Percentiles rank a stretch among this genome's conserved stretches.
These are phyloP conservation scores for Lobosporangium transversale DNA, from an alignment of 192 early-diverging fungal genomes.

Conservation along the genomic window DNA sequence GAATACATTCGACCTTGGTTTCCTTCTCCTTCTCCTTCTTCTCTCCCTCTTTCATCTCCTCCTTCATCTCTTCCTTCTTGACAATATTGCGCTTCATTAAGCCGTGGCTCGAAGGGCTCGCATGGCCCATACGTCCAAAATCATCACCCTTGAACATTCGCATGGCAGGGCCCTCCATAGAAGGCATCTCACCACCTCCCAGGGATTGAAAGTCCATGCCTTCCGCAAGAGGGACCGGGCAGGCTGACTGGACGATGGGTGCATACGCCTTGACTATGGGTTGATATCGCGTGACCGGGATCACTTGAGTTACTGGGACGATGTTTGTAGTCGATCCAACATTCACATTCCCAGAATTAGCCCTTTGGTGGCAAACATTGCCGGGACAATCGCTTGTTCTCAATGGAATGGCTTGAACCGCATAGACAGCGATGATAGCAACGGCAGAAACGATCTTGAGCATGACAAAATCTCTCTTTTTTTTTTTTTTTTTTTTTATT, in stretches of 20 bases:
- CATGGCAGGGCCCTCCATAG: background rate
- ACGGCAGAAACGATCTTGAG: slow-evolving; percentile 1
- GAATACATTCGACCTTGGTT: slow-evolving; percentile 6
- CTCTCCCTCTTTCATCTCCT: too few relatives aligned
- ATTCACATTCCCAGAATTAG: slow-evolving; percentile 7
- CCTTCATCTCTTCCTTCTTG: background rate
- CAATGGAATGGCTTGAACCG: background rate
- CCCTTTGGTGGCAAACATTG: slow-evolving; percentile 4
- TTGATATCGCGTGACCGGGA: slow-evolving; percentile 24
- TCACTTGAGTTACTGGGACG: slow-evolving; percentile 20
- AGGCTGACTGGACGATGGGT: slow-evolving; percentile 25
- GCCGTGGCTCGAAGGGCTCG: background rate
- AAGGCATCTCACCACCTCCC: background rate
- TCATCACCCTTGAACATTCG: background rate
- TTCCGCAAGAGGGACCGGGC: background rate
- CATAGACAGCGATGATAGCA: background rate
- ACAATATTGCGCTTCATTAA: background rate
- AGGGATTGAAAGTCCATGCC: background rate
- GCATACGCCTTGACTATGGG: slow-evolving; percentile 23
- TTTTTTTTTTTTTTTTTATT: background rate
- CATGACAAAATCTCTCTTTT: background rate
- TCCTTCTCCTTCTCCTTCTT: background rate
- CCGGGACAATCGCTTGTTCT: background rate
- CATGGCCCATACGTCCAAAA: background rate
- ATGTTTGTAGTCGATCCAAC: slow-evolving; percentile 24